A percentile compares a stretch with the other conserved stretches of the same genome.
phyloP scores from a whole-genome alignment of 1,139 yeast species.

The Protomyces inundatus region DNA sequence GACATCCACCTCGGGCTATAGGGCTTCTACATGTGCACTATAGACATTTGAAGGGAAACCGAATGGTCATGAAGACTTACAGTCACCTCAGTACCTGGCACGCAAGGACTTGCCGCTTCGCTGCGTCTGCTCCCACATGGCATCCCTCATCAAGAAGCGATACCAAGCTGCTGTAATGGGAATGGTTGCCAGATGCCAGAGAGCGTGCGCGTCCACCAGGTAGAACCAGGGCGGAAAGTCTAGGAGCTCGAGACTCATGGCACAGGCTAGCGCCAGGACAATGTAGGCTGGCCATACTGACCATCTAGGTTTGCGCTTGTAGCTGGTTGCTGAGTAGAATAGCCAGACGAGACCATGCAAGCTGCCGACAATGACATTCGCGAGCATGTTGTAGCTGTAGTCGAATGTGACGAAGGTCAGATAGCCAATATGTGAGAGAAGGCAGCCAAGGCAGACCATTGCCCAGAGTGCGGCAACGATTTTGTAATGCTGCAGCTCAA shows the following conservation, averaged over 20 bases:
- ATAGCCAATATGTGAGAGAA: conserved; percentile 59
- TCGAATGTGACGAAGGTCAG: conserved; percentile 69
- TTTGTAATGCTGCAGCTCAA: conserved; percentile 41
- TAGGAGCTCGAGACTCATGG: conserved; percentile 81
- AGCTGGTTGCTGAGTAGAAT: conserved; percentile 36
- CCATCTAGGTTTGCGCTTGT: conserved; percentile 37
- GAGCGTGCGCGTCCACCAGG: conserved; percentile 81
- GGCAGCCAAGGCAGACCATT: conserved; percentile 47
- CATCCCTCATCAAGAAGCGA: not conserved
- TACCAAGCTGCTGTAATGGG: conserved; percentile 44
- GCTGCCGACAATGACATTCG: conserved; percentile 73
- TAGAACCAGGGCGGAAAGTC: conserved; percentile 70
- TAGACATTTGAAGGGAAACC: no score
- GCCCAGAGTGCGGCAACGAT: conserved; percentile 41
- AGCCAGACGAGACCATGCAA: conserved; percentile 60
- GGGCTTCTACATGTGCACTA: no score
- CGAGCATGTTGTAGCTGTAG: conserved; percentile 89
- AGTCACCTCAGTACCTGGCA: no score
- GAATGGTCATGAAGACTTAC: no score
- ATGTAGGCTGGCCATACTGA: conserved; percentile 50
- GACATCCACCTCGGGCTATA: no score
- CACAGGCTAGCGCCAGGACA: conserved; percentile 54
- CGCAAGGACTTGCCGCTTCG: no score
- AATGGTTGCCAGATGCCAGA: conserved; percentile 63
- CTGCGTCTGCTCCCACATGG: no score